Percentiles rank a stretch among this genome's conserved stretches.
Evolutionary conservation across 2,329 filamentous ascomycete species (phyloP).

Genomic region (Conoideocrella luteorostrata): DNA sequence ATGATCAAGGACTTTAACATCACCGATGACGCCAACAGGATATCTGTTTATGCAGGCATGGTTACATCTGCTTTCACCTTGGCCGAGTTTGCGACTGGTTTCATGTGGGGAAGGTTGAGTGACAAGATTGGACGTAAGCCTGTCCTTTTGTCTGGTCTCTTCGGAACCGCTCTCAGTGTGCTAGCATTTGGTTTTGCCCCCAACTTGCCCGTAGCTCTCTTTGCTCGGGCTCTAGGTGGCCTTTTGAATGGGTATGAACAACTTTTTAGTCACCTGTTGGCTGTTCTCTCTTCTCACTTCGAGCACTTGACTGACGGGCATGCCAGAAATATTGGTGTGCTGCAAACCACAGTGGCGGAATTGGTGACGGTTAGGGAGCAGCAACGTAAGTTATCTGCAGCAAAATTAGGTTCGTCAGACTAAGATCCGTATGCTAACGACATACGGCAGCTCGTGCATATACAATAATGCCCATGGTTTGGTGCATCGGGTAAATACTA

Average conservation of each 20-base stretch:
- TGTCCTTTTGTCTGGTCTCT: slow-evolving; percentile 80
- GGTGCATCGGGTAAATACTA: slow-evolving; percentile 77
- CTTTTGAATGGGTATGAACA: slow-evolving; percentile 76
- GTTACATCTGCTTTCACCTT: slow-evolving; percentile 95
- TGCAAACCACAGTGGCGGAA: slow-evolving; percentile 93
- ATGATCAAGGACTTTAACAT: slow-evolving; percentile 93
- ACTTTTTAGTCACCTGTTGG: not conserved
- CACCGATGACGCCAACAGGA: slow-evolving; percentile 69
- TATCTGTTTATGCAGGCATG: slow-evolving; percentile 90
- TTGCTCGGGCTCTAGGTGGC: slow-evolving; percentile 84
- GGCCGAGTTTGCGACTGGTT: slow-evolving; percentile 86
- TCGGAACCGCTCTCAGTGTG: slow-evolving; percentile 89
- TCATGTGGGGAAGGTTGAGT: slow-evolving; percentile 89
- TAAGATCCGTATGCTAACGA: not conserved
- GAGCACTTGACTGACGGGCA: too few species aligned
- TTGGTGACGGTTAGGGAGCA: slow-evolving; percentile 89
- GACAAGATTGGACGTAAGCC: slow-evolving; percentile 90
- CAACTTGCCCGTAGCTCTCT: slow-evolving; percentile 72
- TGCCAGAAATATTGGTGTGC: slow-evolving; percentile 78
- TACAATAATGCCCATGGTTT: slow-evolving; percentile 96
- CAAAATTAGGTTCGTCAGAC: too few species aligned
- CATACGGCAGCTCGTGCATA: slow-evolving; percentile 68
- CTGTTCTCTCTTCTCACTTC: too few species aligned
- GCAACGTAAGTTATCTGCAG: slow-evolving; percentile 73
- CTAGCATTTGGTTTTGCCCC: slow-evolving; percentile 85